Base-by-base conservation (phyloP, 2,329 filamentous ascomycete genomes). In the Nemania serpens region DNA sequence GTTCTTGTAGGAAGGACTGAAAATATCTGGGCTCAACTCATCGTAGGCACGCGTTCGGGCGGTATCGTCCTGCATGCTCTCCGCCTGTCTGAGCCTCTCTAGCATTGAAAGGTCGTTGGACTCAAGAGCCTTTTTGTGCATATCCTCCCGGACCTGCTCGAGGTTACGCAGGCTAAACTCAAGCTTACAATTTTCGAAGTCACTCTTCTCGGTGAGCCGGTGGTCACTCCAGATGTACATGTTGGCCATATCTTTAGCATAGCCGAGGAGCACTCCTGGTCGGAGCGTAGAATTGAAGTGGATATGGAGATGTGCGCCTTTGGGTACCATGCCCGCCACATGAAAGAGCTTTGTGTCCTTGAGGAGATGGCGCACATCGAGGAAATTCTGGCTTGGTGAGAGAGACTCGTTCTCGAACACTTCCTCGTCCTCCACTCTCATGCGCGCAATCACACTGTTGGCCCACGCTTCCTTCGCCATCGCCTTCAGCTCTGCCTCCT, bases 211-310 rank as follows among this genome's bases (percentile, higher is more conserved):
- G 3, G 77, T 71, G 34, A 90, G 76, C 3, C 82, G 81, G 34
- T 78, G 68, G 37, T 81, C 82, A 75, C 87, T 90, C 59, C 83
- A 85, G 67, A 92, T 87, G 70, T 86, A 91, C 87, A 93, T 91
- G 65, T 82, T 83, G 1, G 81, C 70, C 79, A 88, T 85, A 5
- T 63, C 78, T 77, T 78, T 83, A 65, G 78, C 84, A 66, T 79
- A 78, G 22, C 77, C 74, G 12, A 92, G 78, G 18, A 92, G 77
- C 5, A 86, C 80, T 1, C 78, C 73, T 10, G 89, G 88, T 13
- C 80, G 77, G 4, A 92, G 77, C 62, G 89, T 90, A n/a, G 89
- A 83, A 71, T 92, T 93, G 79, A 91, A 92, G 73, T 93, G 90
- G 22, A 91, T 83, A 73, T 93, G 90, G 22, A 92, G 78, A 70